phyloP scores from a whole-genome alignment of 2,329 filamentous ascomycete genomes.

The Penicillium crustosum region DNA sequence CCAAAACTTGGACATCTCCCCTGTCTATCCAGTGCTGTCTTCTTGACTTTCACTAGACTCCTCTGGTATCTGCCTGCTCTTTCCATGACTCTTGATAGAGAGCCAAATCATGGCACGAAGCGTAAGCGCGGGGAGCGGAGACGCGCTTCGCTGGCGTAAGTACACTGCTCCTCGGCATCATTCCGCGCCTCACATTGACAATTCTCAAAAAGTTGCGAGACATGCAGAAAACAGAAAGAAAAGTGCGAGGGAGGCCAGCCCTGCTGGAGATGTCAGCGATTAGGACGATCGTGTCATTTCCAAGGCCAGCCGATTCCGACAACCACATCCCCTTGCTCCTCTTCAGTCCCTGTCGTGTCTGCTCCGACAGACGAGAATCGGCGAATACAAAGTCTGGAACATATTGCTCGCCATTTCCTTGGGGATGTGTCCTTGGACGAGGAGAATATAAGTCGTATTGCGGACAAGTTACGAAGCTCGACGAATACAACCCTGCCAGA shows the following conservation, averaged over 20 bases:
- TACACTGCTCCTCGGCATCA: neutral
- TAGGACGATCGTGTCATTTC: conserved; percentile 52
- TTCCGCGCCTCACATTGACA: neutral
- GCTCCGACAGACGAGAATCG: neutral
- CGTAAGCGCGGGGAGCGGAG: conserved; percentile 15
- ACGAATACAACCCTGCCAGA: conserved; percentile 1
- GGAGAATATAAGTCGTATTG: conserved; percentile 13
- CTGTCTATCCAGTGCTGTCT: neutral
- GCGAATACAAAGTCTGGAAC: conserved; percentile 11
- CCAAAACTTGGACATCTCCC: neutral
- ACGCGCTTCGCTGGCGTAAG: conserved; percentile 19
- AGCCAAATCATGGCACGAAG: neutral
- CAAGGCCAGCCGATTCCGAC: conserved; percentile 33
- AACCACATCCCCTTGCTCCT: conserved; percentile 17
- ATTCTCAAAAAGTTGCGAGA: conserved; percentile 47
- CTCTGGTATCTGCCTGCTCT: neutral
- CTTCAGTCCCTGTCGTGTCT: neutral
- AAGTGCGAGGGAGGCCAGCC: conserved; percentile 57
- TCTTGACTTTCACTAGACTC: neutral
- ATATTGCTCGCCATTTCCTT: conserved; percentile 17
- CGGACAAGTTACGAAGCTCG: conserved; percentile 5
- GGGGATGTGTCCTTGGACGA: conserved; percentile 16
- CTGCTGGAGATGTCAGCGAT: conserved; percentile 52
- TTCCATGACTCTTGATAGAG: neutral
- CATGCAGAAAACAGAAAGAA: conserved; percentile 55